Evolutionary conservation across 2,329 filamentous ascomycete species (phyloP), one percentile per base, ranked within the genome.

Genomic region (Fusarium sp.): DNA sequence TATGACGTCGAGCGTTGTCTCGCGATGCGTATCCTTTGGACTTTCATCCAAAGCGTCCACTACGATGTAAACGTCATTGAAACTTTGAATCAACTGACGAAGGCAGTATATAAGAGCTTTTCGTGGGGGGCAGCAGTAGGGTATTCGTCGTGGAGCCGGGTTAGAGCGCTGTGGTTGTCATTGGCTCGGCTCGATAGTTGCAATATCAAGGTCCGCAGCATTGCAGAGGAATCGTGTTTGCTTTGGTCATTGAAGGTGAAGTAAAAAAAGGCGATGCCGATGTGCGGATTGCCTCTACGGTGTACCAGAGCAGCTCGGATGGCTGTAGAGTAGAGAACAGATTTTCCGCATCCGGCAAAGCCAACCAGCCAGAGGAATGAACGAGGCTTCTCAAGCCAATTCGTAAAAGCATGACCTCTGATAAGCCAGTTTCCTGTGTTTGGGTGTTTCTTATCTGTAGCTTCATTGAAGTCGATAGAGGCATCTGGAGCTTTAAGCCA

Each of bases 41-140:
- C 78, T 78, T 63, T 82, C 79, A 46, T 82, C 79, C 7, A 81
- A 65, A 1, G 80, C 80, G 58, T 82, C 80, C 5, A 81, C 11
- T 4, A 81, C 39, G 11, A 81, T 71, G 50, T 78, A 82, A 1
- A 79, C 72, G 9, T 76, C 56, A 0, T 74, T 38, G 42, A 81
- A 80, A 5, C 52, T 33, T 17, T 55, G 46, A 2, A 79, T 24
- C 2, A 78, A 39, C 39, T 73, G 40, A 38, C 40, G 61, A 2
- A 79, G 54, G 33, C 62, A 74, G 17, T 70, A 69, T 14, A 72
- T 15, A 7, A 78, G 58, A 7, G 57, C 69, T 2, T 57, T 28
- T 38, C 70, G 56, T 3, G 75, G 62, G 7, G 70, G 7, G 50
- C 65, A 21, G 63, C 57, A n/a, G 57, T 43, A 6, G 39, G 42